phyloP scores from a whole-genome alignment of 1,139 yeast species.

The Suhomyces guaymorum region DNA sequence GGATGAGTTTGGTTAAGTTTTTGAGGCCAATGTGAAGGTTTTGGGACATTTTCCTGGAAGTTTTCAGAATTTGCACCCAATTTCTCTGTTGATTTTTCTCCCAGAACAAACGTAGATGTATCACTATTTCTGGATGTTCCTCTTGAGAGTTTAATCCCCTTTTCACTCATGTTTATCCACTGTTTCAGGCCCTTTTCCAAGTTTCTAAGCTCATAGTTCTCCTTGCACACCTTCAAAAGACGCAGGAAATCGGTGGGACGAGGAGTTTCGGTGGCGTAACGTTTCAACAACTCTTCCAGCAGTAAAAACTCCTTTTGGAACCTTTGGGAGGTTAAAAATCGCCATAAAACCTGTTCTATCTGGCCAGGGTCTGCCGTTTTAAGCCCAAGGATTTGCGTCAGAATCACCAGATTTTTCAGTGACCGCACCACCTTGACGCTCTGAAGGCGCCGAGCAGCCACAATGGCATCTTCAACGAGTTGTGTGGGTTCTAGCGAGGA shows the following conservation, averaged over 20 bases:
- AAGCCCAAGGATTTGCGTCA: slow-evolving; percentile 4
- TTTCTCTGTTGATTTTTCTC: no score
- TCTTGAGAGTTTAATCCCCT: no score
- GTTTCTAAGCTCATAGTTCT: slow-evolving; percentile 6
- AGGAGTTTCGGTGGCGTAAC: slow-evolving; percentile 27
- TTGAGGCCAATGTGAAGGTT: no score
- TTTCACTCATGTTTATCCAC: no score
- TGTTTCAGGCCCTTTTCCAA: no score
- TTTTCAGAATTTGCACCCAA: no score
- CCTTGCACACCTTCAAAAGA: slow-evolving; percentile 18
- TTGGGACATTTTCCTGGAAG: no score
- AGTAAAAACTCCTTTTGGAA: no score
- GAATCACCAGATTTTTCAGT: not conserved
- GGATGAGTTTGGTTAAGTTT: no score
- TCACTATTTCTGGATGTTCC: no score
- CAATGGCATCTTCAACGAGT: slow-evolving; percentile 25
- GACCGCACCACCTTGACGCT: not conserved
- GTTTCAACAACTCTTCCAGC: slow-evolving; percentile 6
- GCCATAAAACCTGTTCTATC: slow-evolving; percentile 11
- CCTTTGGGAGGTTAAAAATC: slow-evolving; percentile 2
- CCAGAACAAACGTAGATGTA: no score
- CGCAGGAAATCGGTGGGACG: slow-evolving; percentile 21
- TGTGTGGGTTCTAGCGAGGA: slow-evolving; percentile 2
- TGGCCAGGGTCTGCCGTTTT: slow-evolving; percentile 7
- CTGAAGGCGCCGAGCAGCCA: slow-evolving; percentile 26